Evolutionary conservation across 306 rosid species (phyloP), one percentile per base, ranked within the genome.

Genomic region (Malus asiatica): DNA sequence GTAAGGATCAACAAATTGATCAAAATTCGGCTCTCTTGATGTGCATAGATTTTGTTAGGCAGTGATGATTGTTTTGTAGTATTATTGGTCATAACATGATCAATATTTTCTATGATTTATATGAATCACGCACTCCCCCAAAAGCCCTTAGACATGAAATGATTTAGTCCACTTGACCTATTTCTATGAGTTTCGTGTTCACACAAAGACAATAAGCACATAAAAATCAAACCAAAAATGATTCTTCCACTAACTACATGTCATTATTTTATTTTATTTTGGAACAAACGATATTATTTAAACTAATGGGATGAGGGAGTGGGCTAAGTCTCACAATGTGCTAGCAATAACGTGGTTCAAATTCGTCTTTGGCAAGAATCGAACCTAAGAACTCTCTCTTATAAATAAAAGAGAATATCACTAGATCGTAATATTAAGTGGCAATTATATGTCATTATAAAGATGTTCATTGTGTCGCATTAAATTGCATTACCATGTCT

Each of bases 221-320:
- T 72, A 25, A 25, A 60, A 4, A 60, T 25, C 33, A 29, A 3
- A 60, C n/a, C 40, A 63, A 63, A 60, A 29, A 63, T 63, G 68
- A 6, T 30, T 30, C 44, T 63, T 30, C 44, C 8, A 32, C 6
- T 16, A 16, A 30, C 32, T 63, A 8, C 40, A 15, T 38, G 9
- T 7, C 9, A 38, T 38, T 38, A 35, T 35, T 35, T 35, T 35
- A 35, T 35, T 38, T 38, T 38, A 38, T 38, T 7, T 38, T 38
- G 10, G 2, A 38, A 38, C 2, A 38, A 7, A 7, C 10, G 2
- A 38, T 38, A 38, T 38, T 38, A 6, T 38, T 1, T 38, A 38
- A 38, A 38, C 2, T 38, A 7, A 38, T 38, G 0, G 0, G 2
- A 38, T 7, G 1, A 0, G 0, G 0, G 2, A 38, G 2, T 38